Evolutionary conservation across 1,284 basidiomycete species (phyloP), one percentile per base, ranked within the genome.

Genomic region (Ustilago xerochloae): DNA sequence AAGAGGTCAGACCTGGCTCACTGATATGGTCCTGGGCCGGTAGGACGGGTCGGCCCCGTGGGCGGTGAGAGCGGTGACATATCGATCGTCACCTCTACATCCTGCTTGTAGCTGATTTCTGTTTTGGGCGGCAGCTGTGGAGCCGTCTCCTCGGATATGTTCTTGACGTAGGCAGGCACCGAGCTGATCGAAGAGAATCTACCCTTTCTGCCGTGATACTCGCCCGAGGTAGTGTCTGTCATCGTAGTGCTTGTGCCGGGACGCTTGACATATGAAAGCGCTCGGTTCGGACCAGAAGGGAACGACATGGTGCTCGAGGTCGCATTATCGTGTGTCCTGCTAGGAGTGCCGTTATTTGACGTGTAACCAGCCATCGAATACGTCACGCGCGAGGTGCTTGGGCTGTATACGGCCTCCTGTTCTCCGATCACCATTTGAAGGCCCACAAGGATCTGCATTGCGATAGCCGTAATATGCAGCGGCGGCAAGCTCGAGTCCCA

Each of bases 391-490:
- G 70, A 67, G 28, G 56, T 57, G 35, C 45, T 63, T 3, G 71
- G 65, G 26, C 56, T 63, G 52, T 75, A 60, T 13, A 70, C 72
- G 0, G 73, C 73, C 29, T 75, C 68, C 49, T 75, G 73, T 28
- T 75, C 73, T 15, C 61, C 58, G 22, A 75, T 68, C 10, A 75
- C 46, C 73, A 75, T 62, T 30, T 71, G 64, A 10, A 75, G 32
- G 1, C 64, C 73, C 1, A 68, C 43, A 20, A 64, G 36, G 36
- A 67, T 61, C 59, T 75, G 73, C 28, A 75, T 59, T 2, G 68
- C 64, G 20, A 75, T 68, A 18, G 45, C 41, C 6, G 60, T 61
- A 20, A 53, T 53, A 54, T 75, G 68, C 10, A 72, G 32, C 1
- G 56, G 50, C 0, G 73, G 73, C 18, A 75, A 6, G 15, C 38